Base-by-base conservation (phyloP, 2,329 filamentous ascomycete species). In the Botrytis paeoniae region DNA sequence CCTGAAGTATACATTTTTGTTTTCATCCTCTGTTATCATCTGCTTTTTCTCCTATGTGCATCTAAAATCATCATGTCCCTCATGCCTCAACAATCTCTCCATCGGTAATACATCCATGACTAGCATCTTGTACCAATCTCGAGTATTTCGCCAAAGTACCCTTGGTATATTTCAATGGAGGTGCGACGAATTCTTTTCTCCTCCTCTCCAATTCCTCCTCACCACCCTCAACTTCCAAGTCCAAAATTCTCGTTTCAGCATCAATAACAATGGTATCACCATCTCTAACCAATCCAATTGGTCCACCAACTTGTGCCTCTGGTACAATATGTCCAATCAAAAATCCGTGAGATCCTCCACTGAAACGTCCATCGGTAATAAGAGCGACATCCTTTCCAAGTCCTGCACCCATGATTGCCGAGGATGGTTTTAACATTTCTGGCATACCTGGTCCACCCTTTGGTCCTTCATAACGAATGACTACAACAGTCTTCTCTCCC, bases 381-480 rank as follows among this genome's bases (percentile, higher is more conserved):
- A 93, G 84, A 5, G 91, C 91, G 35, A 91, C 88, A 75, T 92
- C 90, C 73, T 91, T 84, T 63, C 91, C 91, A 18, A 93, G 86
- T 25, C 91, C 91, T 32, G 89, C 89, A 29, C 91, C 91, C 91
- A 93, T 93, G 80, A 93, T 91, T 43, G 90, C 90, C 20, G 89
- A 89, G 66, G 86, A 89, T 66, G 91, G 90, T 81, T 93, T 93
- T 78, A 93, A 82, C 89, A 92, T 92, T 83, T 93, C 91, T 39
- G 81, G 90, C 91, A 93, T 93, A 73, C 91, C 91, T 1, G 91
- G 91, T 3, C 90, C 91, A 73, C 91, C 91, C 82, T 92, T 92
- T 57, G 91, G 91, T 2, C 91, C 91, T 78, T 91, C 90, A 81
- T 93, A 93, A 62, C 91, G 89, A 81, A 93, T 93, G 70, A 93